Percentiles rank a stretch among this genome's conserved stretches.
phyloP scores from a whole-genome alignment of 1,284 basidiomycete species.

The Thelephora terrestris region DNA sequence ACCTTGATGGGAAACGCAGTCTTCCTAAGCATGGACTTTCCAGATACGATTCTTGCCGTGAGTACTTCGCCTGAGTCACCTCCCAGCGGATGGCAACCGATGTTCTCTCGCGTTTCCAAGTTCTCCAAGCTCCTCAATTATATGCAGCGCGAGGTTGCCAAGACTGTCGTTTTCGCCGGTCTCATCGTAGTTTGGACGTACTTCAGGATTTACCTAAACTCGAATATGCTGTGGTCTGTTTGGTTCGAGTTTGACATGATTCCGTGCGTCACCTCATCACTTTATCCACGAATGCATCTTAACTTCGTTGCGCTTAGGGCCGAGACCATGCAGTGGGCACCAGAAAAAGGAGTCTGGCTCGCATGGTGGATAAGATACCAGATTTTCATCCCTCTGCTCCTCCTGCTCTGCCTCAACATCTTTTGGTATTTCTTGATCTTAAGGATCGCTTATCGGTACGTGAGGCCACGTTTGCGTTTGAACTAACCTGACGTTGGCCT shows the following conservation, averaged over 20 bases:
- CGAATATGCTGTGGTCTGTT: slow-evolving; percentile 82
- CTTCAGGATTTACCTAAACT: slow-evolving; percentile 91
- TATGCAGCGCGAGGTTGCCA: slow-evolving; percentile 55
- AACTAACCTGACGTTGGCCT: not conserved
- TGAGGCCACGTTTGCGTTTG: slow-evolving; percentile 1
- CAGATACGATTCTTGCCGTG: slow-evolving; percentile 83
- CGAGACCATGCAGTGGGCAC: slow-evolving; percentile 47
- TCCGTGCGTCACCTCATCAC: slow-evolving; percentile 45
- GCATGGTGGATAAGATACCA: slow-evolving; percentile 75
- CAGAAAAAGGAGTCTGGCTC: slow-evolving; percentile 62
- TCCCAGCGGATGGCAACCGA: not conserved
- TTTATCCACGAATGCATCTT: slow-evolving; percentile 1
- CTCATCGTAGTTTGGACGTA: slow-evolving; percentile 87
- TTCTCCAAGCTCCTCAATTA: slow-evolving; percentile 85
- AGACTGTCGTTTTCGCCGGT: slow-evolving; percentile 53
- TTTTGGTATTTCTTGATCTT: slow-evolving; percentile 87
- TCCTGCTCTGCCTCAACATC: slow-evolving; percentile 77
- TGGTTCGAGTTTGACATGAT: slow-evolving; percentile 74
- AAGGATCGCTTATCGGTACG: slow-evolving; percentile 52
- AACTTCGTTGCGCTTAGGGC: slow-evolving; percentile 31
- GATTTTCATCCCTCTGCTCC: slow-evolving; percentile 64
- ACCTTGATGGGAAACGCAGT: slow-evolving; percentile 90
- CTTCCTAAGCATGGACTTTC: slow-evolving; percentile 95
- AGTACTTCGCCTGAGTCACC: slow-evolving; percentile 19
- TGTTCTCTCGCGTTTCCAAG: slow-evolving; percentile 26